A percentile compares a stretch with the other conserved stretches of the same genome.
phyloP scores from a whole-genome alignment of 495 filamentous ascomycete genomes.

The Hypoxylon fuscum region DNA sequence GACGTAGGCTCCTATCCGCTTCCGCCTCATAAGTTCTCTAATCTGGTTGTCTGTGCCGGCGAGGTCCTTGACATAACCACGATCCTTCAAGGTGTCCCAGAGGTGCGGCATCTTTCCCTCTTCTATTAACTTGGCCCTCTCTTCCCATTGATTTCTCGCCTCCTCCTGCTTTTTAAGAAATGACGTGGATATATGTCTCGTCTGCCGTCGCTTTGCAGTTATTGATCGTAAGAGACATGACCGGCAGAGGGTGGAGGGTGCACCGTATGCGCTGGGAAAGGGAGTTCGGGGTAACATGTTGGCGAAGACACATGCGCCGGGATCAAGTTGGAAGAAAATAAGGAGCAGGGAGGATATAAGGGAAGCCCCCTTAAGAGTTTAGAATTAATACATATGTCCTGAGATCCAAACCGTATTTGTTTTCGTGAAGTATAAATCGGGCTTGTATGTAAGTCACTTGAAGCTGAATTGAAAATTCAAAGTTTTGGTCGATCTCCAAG shows the following conservation, averaged over 20 bases:
- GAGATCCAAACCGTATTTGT: not conserved
- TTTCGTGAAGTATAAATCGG: not conserved
- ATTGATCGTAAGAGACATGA: conserved; percentile 36
- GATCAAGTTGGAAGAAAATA: not conserved
- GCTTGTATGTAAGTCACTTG: not conserved
- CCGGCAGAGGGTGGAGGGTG: conserved; percentile 36
- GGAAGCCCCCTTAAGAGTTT: not conserved
- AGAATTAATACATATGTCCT: conserved; percentile 9
- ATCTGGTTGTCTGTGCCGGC: conserved; percentile 76
- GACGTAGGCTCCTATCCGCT: conserved; percentile 81
- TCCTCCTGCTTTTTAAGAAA: conserved; percentile 62
- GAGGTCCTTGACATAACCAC: conserved; percentile 80
- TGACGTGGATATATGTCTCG: conserved; percentile 38
- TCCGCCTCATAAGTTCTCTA: conserved; percentile 71
- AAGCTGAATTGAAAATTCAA: conserved; percentile 16
- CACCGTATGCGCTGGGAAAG: not conserved
- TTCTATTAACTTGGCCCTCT: conserved; percentile 64
- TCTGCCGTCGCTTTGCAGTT: conserved; percentile 15
- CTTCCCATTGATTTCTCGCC: conserved; percentile 66
- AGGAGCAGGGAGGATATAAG: not conserved
- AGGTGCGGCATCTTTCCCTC: conserved; percentile 69
- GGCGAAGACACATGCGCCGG: not conserved
- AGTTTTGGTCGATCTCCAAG: not conserved
- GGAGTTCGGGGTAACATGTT: conserved; percentile 23
- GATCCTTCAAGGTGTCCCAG: conserved; percentile 75